A percentile compares a stretch with the other conserved stretches of the same genome.
Evolutionary conservation across 2,329 filamentous ascomycete species (phyloP).

Genomic region (Sarocladium brachiariae): DNA sequence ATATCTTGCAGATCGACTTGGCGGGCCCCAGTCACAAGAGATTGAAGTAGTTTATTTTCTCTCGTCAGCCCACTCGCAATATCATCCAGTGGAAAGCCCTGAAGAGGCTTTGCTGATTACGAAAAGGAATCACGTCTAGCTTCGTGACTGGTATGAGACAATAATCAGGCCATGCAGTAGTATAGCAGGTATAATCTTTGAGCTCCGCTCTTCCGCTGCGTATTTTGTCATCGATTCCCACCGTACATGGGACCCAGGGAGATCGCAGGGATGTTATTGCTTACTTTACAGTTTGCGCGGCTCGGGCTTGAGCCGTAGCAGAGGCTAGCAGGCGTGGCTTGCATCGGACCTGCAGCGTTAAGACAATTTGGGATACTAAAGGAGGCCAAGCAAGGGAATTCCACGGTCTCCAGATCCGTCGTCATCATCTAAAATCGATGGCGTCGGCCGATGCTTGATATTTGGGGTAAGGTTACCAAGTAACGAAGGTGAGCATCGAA

Average conservation of each 20-base stretch:
- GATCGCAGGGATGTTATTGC: neutral
- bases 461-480: neutral
- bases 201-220: no score
- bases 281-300: neutral
- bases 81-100: no score
- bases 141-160: neutral
- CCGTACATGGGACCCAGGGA: neutral
- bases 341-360: neutral
- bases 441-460: neutral
- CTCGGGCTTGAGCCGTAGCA: neutral
- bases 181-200: no score
- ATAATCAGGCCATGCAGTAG: no score
- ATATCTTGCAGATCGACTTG: neutral
- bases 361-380: neutral
- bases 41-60: no score
- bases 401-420: neutral
- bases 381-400: neutral
- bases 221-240: neutral
- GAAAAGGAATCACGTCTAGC: neutral
- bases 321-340: constrained; percentile 5
- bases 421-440: neutral
- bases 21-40: neutral
- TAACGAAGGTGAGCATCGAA: no score
- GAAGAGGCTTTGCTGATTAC: no score
- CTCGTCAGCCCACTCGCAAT: no score